Evolutionary conservation across 306 rosid species (phyloP).

Genomic region (Acacia acuminata): DNA sequence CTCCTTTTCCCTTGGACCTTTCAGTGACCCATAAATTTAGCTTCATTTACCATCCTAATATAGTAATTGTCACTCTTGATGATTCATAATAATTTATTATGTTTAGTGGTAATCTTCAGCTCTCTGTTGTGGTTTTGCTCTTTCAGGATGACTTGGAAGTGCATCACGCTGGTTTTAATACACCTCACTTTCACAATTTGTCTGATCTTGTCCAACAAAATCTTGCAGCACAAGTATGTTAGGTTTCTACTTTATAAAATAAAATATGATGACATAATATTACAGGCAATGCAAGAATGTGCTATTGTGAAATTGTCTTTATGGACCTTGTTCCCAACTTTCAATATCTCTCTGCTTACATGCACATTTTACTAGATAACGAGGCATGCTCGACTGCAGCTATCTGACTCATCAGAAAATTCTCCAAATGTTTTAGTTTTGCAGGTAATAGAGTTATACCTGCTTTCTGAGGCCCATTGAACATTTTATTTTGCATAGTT

Average conservation of each 20-base stretch:
- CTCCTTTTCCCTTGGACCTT: neutral
- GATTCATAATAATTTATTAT: neutral
- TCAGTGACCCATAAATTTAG: neutral
- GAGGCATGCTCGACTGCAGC: slow-evolving; percentile 64
- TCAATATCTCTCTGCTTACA: slow-evolving; percentile 28
- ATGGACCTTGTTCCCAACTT: slow-evolving; percentile 13
- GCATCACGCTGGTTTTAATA: slow-evolving; percentile 84
- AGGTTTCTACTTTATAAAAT: slow-evolving; percentile 13
- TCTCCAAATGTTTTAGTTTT: slow-evolving; percentile 79
- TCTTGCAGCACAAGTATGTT: slow-evolving; percentile 77
- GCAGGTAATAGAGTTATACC: slow-evolving; percentile 57
- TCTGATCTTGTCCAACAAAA: slow-evolving; percentile 81
- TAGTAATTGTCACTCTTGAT: slow-evolving; percentile 26
- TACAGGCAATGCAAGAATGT: slow-evolving; percentile 14
- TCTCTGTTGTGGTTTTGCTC: slow-evolving; percentile 27
- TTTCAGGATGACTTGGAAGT: slow-evolving; percentile 76
- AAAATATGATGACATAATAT: slow-evolving; percentile 10
- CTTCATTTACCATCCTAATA: slow-evolving; percentile 11
- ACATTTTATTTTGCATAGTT: slow-evolving; percentile 2
- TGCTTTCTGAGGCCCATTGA: slow-evolving; percentile 24
- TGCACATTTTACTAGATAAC: slow-evolving; percentile 52
- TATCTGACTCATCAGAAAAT: slow-evolving; percentile 70
- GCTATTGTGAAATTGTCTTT: slow-evolving; percentile 12
- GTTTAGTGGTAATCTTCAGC: slow-evolving; percentile 15
- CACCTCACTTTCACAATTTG: slow-evolving; percentile 84